Evolutionary conservation across 164 flowering plant genomes (phyloP).

Genomic region (Sedum album): DNA sequence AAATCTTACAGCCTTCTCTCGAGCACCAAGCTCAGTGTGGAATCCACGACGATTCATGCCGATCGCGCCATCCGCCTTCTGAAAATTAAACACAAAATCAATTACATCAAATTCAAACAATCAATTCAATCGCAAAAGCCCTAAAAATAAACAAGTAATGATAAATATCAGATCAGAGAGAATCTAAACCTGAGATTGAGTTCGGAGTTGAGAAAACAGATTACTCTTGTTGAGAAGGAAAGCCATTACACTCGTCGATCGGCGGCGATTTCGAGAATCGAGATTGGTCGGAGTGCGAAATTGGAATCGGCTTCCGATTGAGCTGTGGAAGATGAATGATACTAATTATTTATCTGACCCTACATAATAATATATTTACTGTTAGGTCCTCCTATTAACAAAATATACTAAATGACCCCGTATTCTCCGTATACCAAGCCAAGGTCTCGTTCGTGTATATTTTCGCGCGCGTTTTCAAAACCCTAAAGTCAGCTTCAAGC

Average conservation of each 20-base stretch:
- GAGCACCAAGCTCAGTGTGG: slow-evolving; percentile 53
- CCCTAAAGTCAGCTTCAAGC: too few species aligned
- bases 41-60: slow-evolving; percentile 32
- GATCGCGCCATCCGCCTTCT: slow-evolving; percentile 24
- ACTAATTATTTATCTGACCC: too few species aligned
- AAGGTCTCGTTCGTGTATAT: too few species aligned
- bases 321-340: background rate
- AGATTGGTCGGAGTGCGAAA: background rate
- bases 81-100: background rate
- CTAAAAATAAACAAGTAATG: background rate
- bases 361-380: too few species aligned
- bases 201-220: background rate
- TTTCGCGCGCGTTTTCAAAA: too few species aligned
- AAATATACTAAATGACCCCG: background rate
- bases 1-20: slow-evolving; percentile 67
- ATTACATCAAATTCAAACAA: background rate
- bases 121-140: background rate
- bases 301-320: background rate
- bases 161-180: background rate
- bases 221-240: background rate
- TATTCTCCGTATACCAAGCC: too few species aligned
- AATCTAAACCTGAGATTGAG: slow-evolving; percentile 1
- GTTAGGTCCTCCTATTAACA: background rate
- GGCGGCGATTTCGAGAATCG: background rate
- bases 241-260: background rate